Evolutionary conservation across 495 filamentous ascomycete species (phyloP).

Genomic region (Neurospora sp.): DNA sequence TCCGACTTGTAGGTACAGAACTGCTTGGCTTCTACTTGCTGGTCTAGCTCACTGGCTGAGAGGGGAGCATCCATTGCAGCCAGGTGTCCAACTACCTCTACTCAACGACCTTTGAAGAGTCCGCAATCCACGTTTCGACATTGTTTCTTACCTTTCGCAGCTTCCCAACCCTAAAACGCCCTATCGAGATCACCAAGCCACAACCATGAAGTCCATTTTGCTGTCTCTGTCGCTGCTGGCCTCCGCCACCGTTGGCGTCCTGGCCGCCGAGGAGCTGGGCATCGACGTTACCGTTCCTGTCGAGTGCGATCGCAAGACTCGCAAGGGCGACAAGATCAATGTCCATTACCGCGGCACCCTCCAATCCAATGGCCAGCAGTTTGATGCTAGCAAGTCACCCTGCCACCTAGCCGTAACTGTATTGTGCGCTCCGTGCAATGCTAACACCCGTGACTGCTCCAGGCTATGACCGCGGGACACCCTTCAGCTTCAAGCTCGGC

Average conservation of each 20-base stretch:
- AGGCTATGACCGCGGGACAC: constrained; percentile 61
- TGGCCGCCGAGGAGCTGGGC: constrained; percentile 48
- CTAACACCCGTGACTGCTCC: constrained; percentile 22
- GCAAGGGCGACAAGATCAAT: constrained; percentile 64
- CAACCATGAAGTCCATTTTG: constrained; percentile 44
- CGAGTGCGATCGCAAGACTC: constrained; percentile 58
- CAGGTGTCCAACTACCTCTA: background rate
- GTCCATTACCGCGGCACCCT: constrained; percentile 88
- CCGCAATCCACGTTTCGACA: background rate
- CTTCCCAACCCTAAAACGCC: background rate
- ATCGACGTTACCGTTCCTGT: constrained; percentile 68
- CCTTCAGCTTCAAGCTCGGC: constrained; percentile 72
- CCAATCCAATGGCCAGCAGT: constrained; percentile 41
- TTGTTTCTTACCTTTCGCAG: background rate
- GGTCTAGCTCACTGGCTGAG: background rate
- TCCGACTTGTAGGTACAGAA: background rate
- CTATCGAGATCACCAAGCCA: background rate
- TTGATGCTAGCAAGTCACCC: constrained; percentile 43
- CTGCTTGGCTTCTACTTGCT: background rate
- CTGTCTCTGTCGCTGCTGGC: constrained; percentile 46
- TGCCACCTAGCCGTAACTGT: background rate
- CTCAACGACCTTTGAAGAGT: background rate
- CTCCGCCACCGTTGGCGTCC: constrained; percentile 38
- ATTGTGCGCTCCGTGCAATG: constrained; percentile 1
- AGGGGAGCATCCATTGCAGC: background rate